These are phyloP conservation scores for Schizochytrium sp. DNA, from an alignment of 108 stramenopile genomes.

Conservation along the genomic window DNA sequence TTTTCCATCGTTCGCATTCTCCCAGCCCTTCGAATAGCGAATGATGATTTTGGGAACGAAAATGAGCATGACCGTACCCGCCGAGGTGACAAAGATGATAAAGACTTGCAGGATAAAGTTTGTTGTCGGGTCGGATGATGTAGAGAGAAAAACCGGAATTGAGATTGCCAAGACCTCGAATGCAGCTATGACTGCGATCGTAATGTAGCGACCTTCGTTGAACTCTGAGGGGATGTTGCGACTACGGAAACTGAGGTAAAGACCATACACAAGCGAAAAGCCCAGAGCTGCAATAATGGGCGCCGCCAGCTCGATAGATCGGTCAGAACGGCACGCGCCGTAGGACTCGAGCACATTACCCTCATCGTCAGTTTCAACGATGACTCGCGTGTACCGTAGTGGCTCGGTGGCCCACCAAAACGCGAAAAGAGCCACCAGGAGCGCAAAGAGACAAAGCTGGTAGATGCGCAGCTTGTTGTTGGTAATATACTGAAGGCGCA, in stretches of 20 bases:
- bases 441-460: neutral
- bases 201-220: neutral
- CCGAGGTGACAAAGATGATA: neutral
- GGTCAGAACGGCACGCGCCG: neutral
- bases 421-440: neutral
- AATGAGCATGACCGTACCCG: neutral
- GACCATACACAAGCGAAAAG: neutral
- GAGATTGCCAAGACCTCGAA: neutral
- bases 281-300: neutral
- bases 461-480: neutral
- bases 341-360: neutral
- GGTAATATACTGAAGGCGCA: neutral
- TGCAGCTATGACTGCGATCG: neutral
- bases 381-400: neutral
- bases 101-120: neutral
- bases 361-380: neutral
- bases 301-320: neutral
- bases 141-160: neutral
- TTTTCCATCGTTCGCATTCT: neutral
- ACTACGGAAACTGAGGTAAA: neutral
- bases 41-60: constrained; percentile 11
- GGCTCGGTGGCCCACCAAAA: neutral
- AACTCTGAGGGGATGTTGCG: neutral
- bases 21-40: neutral
- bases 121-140: neutral